Evolutionary conservation across 441 rosid species (phyloP).

Genomic region (Iberis amara): DNA sequence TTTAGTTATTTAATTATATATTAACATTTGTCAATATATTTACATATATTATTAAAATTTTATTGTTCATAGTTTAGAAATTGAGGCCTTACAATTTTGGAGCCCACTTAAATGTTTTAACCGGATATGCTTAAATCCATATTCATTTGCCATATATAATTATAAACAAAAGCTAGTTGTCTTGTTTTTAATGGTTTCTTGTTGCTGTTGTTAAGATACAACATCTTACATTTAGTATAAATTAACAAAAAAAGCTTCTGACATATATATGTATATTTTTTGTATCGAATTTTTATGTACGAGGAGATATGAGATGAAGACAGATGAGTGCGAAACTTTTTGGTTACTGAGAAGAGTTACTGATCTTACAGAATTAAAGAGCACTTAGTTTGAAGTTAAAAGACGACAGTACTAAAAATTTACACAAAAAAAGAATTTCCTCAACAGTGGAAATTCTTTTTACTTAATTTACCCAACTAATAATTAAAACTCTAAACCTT

Average conservation of each 20-base stretch:
- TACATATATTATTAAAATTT: too few species aligned
- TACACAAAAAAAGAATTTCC: constrained; percentile 24
- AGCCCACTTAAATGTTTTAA: too few species aligned
- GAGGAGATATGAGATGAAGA: constrained; percentile 1
- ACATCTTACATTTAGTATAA: not conserved
- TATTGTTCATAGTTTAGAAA: too few species aligned
- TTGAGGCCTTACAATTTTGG: too few species aligned
- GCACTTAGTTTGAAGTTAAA: constrained; percentile 23
- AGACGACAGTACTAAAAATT: constrained; percentile 22
- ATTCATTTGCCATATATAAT: too few species aligned
- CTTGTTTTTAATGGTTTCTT: not conserved
- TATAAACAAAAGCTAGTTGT: not conserved
- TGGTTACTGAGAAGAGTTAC: constrained; percentile 13
- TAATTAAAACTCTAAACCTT: constrained; percentile 27
- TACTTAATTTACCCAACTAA: constrained; percentile 8
- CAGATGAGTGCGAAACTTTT: not conserved
- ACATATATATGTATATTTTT: not conserved
- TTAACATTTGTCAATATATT: too few species aligned
- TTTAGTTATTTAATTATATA: too few species aligned
- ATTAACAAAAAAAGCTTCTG: too few species aligned
- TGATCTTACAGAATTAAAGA: constrained; percentile 15
- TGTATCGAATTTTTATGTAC: not conserved
- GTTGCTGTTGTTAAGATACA: not conserved
- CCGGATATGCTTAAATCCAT: too few species aligned
- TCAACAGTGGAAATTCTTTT: constrained; percentile 21